Evolutionary conservation across 257 asterid species (phyloP).

Genomic region (Penstemon barbatus): DNA sequence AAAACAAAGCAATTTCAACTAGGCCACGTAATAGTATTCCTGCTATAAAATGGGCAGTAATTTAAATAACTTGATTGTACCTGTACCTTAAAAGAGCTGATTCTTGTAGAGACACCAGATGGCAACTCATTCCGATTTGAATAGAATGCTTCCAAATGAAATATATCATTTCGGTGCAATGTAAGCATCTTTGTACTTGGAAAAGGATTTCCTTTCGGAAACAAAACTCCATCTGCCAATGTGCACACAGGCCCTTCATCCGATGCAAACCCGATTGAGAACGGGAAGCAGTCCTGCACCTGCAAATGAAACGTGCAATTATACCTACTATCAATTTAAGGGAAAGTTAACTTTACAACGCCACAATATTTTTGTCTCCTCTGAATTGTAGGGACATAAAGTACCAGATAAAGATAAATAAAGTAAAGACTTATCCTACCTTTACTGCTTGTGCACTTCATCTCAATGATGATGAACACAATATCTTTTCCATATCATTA

Average conservation of each 20-base stretch:
- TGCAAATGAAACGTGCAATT: conserved; percentile 42
- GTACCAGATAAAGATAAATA: conserved; percentile 21
- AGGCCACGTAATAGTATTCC: background rate
- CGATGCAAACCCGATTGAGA: conserved; percentile 75
- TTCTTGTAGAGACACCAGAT: conserved; percentile 55
- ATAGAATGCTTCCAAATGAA: conserved; percentile 69
- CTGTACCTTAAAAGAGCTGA: conserved; percentile 71
- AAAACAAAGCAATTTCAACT: background rate
- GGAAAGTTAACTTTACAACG: conserved; percentile 3
- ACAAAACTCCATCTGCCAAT: conserved; percentile 50
- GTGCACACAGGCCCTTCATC: conserved; percentile 56
- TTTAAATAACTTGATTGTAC: conserved; percentile 7
- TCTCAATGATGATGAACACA: too few relatives aligned
- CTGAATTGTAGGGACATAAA: conserved; percentile 14
- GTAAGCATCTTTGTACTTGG: conserved; percentile 77
- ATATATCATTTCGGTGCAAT: conserved; percentile 59
- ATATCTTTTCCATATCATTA: too few relatives aligned
- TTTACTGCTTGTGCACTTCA: conserved; percentile 2
- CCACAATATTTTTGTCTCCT: conserved; percentile 13
- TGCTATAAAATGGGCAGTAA: background rate
- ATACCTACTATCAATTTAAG: conserved; percentile 13
- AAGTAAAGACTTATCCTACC: conserved; percentile 5
- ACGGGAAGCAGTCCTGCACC: conserved; percentile 93
- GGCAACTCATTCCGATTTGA: conserved; percentile 74
- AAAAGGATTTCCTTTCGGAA: conserved; percentile 66